Evolutionary conservation across 768 basidiomycete species (phyloP).

Genomic region (Trametes sanguinea): DNA sequence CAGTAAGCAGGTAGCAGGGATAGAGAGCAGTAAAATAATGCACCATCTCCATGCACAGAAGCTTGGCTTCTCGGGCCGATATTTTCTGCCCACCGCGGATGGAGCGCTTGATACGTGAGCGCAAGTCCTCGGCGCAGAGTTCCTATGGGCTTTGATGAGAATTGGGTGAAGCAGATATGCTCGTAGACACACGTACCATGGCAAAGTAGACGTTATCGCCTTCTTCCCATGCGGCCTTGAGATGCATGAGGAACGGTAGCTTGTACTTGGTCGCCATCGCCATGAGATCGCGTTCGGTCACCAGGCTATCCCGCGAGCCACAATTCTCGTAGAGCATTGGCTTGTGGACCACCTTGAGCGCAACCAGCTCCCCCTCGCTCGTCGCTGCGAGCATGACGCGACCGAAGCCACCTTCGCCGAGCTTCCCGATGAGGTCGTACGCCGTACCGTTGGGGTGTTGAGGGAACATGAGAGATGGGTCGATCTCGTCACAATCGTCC

Average conservation of each 20-base stretch:
- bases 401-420: slow-evolving; percentile 24
- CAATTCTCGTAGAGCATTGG: background rate
- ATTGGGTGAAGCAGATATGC: background rate
- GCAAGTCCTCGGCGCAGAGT: slow-evolving; percentile 13
- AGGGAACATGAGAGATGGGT: background rate
- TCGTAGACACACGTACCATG: slow-evolving; percentile 26
- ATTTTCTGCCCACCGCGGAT: background rate
- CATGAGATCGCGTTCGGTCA: slow-evolving; percentile 24
- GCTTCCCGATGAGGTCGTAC: slow-evolving; percentile 23
- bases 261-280: slow-evolving; percentile 6
- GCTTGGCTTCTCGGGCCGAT: slow-evolving; percentile 4
- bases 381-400: slow-evolving; percentile 25
- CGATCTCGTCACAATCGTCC: background rate
- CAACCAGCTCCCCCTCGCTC: slow-evolving; percentile 18
- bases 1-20: background rate
- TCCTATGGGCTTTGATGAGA: background rate
- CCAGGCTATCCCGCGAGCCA: background rate
- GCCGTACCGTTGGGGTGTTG: background rate
- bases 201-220: slow-evolving; percentile 29
- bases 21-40: background rate
- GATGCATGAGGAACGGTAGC: slow-evolving; percentile 13
- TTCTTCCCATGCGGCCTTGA: slow-evolving; percentile 29
- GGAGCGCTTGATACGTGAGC: slow-evolving; percentile 1
- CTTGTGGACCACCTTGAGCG: slow-evolving; percentile 32
- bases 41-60: slow-evolving; percentile 26